Conservation (phyloP, 805 yeast species). For the Sugiyamaella chiloensis region DNA sequence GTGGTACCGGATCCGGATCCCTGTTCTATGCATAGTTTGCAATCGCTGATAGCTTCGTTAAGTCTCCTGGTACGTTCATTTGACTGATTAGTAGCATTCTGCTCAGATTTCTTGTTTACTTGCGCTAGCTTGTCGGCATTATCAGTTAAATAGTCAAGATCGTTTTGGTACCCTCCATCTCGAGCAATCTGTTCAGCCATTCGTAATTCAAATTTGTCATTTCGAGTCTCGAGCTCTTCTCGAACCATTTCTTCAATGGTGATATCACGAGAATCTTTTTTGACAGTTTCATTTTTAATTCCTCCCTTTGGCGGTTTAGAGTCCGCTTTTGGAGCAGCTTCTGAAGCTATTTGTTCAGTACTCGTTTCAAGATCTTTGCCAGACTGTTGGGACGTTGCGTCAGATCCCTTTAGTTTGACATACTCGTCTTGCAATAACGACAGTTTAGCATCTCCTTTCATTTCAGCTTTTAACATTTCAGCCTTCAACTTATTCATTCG, state of each 20-base stretch:
- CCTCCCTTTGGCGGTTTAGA: no score
- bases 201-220: constrained; percentile 28
- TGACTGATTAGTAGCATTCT: constrained; percentile 32
- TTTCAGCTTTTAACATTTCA: constrained; percentile 35
- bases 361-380: constrained; percentile 13
- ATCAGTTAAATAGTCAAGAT: constrained; percentile 44
- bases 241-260: constrained; percentile 36
- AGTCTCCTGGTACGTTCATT: constrained; percentile 30
- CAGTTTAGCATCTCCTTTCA: constrained; percentile 26
- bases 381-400: not conserved
- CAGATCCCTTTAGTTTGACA: constrained; percentile 13
- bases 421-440: constrained; percentile 30
- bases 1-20: constrained; percentile 28
- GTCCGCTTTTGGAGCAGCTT: not conserved
- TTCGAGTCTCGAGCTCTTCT: constrained; percentile 29
- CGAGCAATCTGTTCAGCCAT: constrained; percentile 37
- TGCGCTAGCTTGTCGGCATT: constrained; percentile 39
- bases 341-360: not conserved
- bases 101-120: constrained; percentile 30
- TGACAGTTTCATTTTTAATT: no score
- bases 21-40: constrained; percentile 39
- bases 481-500: constrained; percentile 34
- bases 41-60: constrained; percentile 34
- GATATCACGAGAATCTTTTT: constrained; percentile 9
- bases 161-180: constrained; percentile 39